A percentile compares a stretch with the other conserved stretches of the same genome.
phyloP scores from a whole-genome alignment of 768 basidiomycete species.

The Xerocomellus amylosporus region DNA sequence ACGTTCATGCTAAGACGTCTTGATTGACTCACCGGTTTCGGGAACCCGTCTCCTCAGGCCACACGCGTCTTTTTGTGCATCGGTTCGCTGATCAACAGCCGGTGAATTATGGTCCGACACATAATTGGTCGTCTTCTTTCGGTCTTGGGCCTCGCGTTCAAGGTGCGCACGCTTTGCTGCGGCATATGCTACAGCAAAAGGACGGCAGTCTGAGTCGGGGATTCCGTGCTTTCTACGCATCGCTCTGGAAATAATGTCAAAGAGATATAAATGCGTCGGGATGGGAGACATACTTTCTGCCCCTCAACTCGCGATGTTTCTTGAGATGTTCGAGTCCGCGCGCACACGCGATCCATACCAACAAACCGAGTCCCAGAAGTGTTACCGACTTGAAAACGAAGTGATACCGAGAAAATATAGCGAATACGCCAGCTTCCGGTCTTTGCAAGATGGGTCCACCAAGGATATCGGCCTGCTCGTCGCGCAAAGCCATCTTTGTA shows the following conservation, averaged over 20 bases:
- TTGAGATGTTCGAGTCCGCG: constrained; percentile 47
- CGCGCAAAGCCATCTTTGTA: constrained; percentile 48
- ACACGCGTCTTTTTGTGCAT: constrained; percentile 36
- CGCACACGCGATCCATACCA: constrained; percentile 33
- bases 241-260: constrained; percentile 42
- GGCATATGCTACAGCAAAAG: constrained; percentile 86
- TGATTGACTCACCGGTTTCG: constrained; percentile 44
- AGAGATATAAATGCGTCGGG: background rate
- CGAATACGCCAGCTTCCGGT: constrained; percentile 26
- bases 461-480: constrained; percentile 70
- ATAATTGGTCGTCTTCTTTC: constrained; percentile 32
- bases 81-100: constrained; percentile 29
- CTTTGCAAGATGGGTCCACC: constrained; percentile 51
- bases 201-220: constrained; percentile 76
- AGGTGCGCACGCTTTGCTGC: constrained; percentile 58
- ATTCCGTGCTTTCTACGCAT: constrained; percentile 79
- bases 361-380: constrained; percentile 34
- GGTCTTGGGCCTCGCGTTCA: constrained; percentile 46
- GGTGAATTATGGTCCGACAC: constrained; percentile 23
- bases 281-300: constrained; percentile 53
- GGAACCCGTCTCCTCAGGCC: constrained; percentile 42
- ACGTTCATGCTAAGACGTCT: constrained; percentile 17
- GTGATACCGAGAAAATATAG: constrained; percentile 37
- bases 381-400: constrained; percentile 37
- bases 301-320: constrained; percentile 59